These are phyloP conservation scores for Garcia nutans DNA, from an alignment of 345 rosid species.

Conservation along the genomic window DNA sequence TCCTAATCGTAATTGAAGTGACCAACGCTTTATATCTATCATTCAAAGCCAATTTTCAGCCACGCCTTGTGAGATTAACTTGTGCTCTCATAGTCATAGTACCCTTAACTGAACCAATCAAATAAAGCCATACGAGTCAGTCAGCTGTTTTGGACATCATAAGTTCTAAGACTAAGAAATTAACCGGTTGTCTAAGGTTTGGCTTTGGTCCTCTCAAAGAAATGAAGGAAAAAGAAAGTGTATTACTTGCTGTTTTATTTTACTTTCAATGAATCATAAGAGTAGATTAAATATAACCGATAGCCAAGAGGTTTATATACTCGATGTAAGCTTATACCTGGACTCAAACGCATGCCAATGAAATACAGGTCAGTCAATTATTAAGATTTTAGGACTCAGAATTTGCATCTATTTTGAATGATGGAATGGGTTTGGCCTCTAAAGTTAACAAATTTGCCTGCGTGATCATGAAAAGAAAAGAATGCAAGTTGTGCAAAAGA, in stretches of 20 bases:
- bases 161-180: background rate
- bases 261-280: background rate
- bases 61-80: conserved; percentile 15
- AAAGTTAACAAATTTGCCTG: background rate
- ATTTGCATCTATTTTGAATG: background rate
- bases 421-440: background rate
- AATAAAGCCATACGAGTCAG: conserved; percentile 9
- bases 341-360: background rate
- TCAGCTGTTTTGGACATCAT: background rate
- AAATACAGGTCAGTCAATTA: too few species aligned
- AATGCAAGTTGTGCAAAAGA: conserved; percentile 2
- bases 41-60: conserved; percentile 26
- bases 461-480: background rate
- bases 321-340: background rate
- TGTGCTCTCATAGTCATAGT: conserved; percentile 21
- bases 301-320: background rate
- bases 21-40: background rate
- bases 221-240: too few species aligned
- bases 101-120: conserved; percentile 28
- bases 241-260: too few species aligned
- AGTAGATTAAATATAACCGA: too few species aligned
- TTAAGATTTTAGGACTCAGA: too few species aligned
- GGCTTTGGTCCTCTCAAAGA: too few species aligned
- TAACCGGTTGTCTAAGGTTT: background rate
- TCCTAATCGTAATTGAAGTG: too few species aligned